Percentiles rank a stretch among this genome's conserved stretches.
phyloP scores from a whole-genome alignment of 306 rosid genomes.

The Quercus suber region DNA sequence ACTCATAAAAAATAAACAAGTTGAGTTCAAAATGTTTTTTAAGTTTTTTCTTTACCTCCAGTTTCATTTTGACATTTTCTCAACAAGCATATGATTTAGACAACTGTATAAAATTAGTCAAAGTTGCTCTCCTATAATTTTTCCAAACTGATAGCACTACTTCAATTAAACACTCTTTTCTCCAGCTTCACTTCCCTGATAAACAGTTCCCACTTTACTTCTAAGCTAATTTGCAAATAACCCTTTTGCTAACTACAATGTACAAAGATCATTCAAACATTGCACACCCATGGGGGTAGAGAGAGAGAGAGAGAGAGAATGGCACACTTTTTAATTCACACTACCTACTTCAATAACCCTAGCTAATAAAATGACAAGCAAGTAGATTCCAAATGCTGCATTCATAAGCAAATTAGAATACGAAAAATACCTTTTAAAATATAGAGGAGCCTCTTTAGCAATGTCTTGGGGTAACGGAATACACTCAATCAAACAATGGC shows the following conservation, averaged over 20 bases:
- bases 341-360: not conserved
- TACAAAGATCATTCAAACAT: not conserved
- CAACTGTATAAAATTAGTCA: not conserved
- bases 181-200: not conserved
- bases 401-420: not conserved
- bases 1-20: not conserved
- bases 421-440: conserved; percentile 73
- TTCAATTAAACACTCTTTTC: not conserved
- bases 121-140: not conserved
- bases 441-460: conserved; percentile 83
- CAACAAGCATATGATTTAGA: not conserved
- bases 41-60: not conserved
- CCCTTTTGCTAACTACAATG: not conserved
- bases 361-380: not conserved
- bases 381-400: not conserved
- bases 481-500: conserved; percentile 83
- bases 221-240: not conserved
- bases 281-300: not conserved
- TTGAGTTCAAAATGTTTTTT: not conserved
- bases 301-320: not conserved
- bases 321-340: not conserved
- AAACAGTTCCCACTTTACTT: not conserved
- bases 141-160: not conserved
- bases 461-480: conserved; percentile 74
- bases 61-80: not conserved